phyloP scores from a whole-genome alignment of 148 eudicot genomes.

The Spergularia marina region DNA sequence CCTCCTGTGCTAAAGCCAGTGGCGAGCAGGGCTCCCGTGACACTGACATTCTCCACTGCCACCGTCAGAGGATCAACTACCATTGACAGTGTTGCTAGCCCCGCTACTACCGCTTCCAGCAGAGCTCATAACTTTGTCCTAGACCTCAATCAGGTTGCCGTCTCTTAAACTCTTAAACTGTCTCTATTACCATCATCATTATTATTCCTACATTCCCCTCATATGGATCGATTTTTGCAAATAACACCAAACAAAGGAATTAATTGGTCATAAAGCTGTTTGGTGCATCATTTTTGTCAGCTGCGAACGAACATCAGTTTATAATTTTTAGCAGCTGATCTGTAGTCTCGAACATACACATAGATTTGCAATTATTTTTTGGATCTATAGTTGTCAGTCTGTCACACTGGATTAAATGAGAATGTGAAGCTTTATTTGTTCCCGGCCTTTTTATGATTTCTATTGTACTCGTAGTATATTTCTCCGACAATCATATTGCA shows the following conservation, averaged over 20 bases:
- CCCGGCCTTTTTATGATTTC: no score
- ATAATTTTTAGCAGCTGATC: no score
- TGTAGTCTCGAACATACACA: no score
- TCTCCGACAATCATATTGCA: no score
- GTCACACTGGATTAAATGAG: no score
- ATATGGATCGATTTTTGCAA: no score
- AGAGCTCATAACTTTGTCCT: conserved; percentile 25
- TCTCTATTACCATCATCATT: neutral
- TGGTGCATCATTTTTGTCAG: neutral
- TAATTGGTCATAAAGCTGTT: neutral
- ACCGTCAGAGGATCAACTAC: conserved; percentile 31
- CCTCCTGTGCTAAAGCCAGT: conserved; percentile 46
- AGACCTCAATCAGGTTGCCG: conserved; percentile 39
- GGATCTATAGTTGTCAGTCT: no score
- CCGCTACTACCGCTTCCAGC: conserved; percentile 11
- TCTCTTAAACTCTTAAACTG: conserved; percentile 19
- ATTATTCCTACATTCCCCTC: neutral
- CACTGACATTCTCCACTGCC: conserved; percentile 22
- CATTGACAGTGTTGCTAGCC: conserved; percentile 31
- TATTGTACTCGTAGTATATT: no score
- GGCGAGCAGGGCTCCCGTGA: conserved; percentile 46
- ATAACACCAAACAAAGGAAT: neutral
- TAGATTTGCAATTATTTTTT: no score
- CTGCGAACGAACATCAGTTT: neutral
- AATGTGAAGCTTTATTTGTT: no score